These are phyloP conservation scores for Aurantiochytrium sp. DNA, from an alignment of 108 stramenopile genomes.

Conservation along the genomic window DNA sequence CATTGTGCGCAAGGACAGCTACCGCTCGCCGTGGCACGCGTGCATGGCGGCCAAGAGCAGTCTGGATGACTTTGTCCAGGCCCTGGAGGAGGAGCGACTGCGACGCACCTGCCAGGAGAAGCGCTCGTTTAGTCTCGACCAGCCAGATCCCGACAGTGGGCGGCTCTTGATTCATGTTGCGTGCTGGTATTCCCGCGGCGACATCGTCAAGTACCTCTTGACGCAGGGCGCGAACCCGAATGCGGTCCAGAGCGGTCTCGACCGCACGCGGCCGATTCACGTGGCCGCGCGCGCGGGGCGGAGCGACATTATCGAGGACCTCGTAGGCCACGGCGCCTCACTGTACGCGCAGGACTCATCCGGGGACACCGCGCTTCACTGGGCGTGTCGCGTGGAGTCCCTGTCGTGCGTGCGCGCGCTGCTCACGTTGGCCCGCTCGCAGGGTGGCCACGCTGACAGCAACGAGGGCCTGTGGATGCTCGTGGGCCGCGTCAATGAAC, in stretches of 20 bases:
- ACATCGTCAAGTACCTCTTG: not conserved
- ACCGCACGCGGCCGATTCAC: not conserved
- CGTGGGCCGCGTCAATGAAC: not conserved
- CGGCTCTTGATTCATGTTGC: not conserved
- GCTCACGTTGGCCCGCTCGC: not conserved
- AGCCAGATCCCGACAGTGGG: not conserved
- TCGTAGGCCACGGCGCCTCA: not conserved
- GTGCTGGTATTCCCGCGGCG: not conserved
- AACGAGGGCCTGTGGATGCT: not conserved
- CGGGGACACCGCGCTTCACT: not conserved
- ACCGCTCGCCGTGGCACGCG: not conserved
- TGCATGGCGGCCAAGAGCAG: not conserved
- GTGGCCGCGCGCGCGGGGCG: not conserved
- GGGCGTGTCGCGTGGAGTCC: constrained; percentile 13
- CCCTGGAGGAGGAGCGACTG: not conserved
- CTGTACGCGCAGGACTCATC: not conserved
- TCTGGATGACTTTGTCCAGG: not conserved
- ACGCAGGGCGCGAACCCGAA: not conserved
- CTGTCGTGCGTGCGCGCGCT: not conserved
- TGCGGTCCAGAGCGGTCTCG: not conserved
- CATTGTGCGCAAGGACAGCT: not conserved
- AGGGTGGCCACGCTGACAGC: not conserved
- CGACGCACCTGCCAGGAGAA: not conserved
- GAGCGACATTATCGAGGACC: not conserved
- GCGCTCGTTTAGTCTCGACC: not conserved